Evolutionary conservation across 805 yeast species (phyloP), one percentile per base, ranked within the genome.

Genomic region (Cyberlindnera mycetangii): DNA sequence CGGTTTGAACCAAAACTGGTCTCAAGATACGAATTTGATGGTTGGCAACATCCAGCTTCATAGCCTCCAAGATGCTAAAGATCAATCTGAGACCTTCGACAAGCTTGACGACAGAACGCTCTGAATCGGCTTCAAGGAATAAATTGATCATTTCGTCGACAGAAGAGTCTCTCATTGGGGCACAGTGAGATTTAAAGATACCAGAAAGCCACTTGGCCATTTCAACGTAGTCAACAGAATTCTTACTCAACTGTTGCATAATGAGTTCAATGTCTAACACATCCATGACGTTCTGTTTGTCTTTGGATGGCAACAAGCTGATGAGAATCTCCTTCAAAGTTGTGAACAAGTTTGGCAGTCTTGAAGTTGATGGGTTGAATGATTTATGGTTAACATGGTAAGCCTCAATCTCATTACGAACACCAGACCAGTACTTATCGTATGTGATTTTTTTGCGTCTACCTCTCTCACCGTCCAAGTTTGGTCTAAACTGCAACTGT

Each of bases 11-110:
- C 38, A 92, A 71, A 2, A 85, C 83, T 2, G 96, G 95, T 57
- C 97, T 75, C 42, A 89, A 69, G 17, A 88, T 79, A 53, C 96
- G 75, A 43, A 92, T 87, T 66, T 90, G 97, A 61, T 90, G 96
- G 66, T 90, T 90, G 14, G 97, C 96, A 44, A 89, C 93, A 59
- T 92, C 97, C 50, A 90, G 71, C 63, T 90, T 92, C 95, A 90
- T 89, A 10, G 95, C 92, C 64, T 90, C 97, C 51, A 92, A 70
- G 46, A 92, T 84, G 47, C 85, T 83, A 60, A 90, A 88, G 8
- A 87, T 75, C 63, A 82, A 76, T 44, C 89, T 74, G 42, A 92
- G 68, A 1, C 95, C 97, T 27, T 81, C 87, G 24, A 87, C 85
- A 32, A 89, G 68, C 49, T 72, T 70, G 5, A 67, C 50, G 5